phyloP scores from a whole-genome alignment of 2,329 filamentous ascomycete genomes.

The Ophiocordyceps robertsii region DNA sequence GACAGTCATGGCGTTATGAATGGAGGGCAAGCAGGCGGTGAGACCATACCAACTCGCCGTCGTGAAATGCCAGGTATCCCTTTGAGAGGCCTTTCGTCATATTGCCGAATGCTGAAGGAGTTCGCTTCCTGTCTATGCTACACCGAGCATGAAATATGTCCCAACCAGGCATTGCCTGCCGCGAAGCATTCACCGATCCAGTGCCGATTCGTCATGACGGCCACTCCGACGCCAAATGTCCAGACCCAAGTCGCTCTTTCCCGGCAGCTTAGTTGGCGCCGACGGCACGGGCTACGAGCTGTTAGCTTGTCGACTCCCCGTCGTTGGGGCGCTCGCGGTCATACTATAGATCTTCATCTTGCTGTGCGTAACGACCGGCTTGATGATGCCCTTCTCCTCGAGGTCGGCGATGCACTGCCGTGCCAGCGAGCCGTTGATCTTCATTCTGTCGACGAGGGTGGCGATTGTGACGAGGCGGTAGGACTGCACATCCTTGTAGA shows the following conservation, averaged over 20 bases:
- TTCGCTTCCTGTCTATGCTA: conserved; percentile 23
- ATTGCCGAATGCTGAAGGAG: conserved; percentile 22
- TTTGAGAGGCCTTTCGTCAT: conserved; percentile 23
- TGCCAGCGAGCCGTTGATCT: conserved; percentile 98
- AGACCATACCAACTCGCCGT: background rate
- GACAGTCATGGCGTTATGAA: background rate
- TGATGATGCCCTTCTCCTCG: conserved; percentile 97
- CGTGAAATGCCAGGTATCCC: background rate
- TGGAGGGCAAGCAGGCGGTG: background rate
- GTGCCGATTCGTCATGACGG: conserved; percentile 20
- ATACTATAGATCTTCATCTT: conserved; percentile 96
- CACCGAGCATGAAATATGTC: conserved; percentile 26
- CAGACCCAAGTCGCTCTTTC: conserved; percentile 18
- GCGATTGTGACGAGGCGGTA: conserved; percentile 99
- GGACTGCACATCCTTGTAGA: conserved; percentile 99
- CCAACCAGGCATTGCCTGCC: conserved; percentile 22
- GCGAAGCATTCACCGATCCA: conserved; percentile 20
- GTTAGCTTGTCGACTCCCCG: conserved; percentile 12
- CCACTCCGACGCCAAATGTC: conserved; percentile 24
- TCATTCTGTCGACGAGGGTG: conserved; percentile 96
- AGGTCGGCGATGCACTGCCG: conserved; percentile 80
- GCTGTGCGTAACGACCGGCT: conserved; percentile 92
- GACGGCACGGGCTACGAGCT: conserved; percentile 43
- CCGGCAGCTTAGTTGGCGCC: conserved; percentile 30
- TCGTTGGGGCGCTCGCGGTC: conserved; percentile 14